Evolutionary conservation across 768 basidiomycete genomes (phyloP).

Genomic region (Tricholomella constricta): DNA sequence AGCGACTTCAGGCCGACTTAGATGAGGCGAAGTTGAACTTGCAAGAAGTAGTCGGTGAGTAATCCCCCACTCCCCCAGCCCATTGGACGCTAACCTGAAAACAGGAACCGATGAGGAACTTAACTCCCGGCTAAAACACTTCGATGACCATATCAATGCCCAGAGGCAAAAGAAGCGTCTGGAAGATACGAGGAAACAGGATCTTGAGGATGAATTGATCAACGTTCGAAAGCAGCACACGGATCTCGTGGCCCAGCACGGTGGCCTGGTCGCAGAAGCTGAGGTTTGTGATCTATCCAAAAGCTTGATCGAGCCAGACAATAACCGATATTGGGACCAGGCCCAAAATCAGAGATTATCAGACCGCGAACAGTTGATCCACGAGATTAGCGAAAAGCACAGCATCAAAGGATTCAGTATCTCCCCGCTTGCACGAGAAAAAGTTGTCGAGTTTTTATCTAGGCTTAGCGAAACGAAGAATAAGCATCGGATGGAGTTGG

Average conservation of each 20-base stretch:
- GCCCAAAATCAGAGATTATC: conserved; percentile 69
- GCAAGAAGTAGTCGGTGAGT: conserved; percentile 65
- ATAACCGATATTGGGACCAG: conserved; percentile 39
- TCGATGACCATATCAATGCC: conserved; percentile 55
- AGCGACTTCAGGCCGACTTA: conserved; percentile 62
- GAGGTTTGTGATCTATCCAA: conserved; percentile 48
- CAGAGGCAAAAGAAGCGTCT: conserved; percentile 50
- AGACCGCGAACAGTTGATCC: conserved; percentile 75
- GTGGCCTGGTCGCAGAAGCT: conserved; percentile 70
- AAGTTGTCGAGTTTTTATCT: conserved; percentile 73
- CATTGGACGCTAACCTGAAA: conserved; percentile 3
- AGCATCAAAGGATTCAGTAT: conserved; percentile 75
- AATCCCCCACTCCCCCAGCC: not conserved
- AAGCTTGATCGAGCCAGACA: not conserved
- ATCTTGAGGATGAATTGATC: conserved; percentile 61
- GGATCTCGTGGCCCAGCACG: conserved; percentile 60
- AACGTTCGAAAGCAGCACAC: conserved; percentile 54
- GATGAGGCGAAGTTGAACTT: conserved; percentile 63
- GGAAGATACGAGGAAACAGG: conserved; percentile 56
- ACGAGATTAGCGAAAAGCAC: conserved; percentile 65
- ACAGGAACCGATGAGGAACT: conserved; percentile 78
- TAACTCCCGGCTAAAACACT: conserved; percentile 53
- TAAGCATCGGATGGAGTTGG: conserved; percentile 62
- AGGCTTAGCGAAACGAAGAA: conserved; percentile 64
- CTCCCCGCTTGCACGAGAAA: conserved; percentile 67